Percentiles rank a stretch among this genome's conserved stretches.
These are phyloP conservation scores for Sindora glabra DNA, from an alignment of 306 rosid genomes.

Conservation along the genomic window DNA sequence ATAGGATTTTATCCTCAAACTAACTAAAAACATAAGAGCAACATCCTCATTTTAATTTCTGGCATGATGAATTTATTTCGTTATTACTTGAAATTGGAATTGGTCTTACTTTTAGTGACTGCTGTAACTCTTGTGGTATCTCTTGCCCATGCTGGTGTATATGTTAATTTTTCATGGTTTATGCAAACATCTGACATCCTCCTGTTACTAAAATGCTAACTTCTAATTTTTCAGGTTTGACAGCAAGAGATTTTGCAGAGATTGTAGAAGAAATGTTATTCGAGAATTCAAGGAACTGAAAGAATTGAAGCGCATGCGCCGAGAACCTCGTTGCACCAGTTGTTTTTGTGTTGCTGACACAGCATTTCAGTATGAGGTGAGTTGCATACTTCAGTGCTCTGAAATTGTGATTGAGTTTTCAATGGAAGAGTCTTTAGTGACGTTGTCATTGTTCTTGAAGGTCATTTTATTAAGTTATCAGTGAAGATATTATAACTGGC, in stretches of 20 bases:
- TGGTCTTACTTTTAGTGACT: slow-evolving; percentile 1
- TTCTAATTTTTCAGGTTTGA: slow-evolving; percentile 75
- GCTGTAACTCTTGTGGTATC: slow-evolving; percentile 2
- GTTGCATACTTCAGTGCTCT: slow-evolving; percentile 24
- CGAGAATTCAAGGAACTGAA: slow-evolving; percentile 97
- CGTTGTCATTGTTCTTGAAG: neutral
- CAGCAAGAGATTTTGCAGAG: slow-evolving; percentile 99
- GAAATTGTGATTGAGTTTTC: slow-evolving; percentile 19
- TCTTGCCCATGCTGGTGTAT: neutral
- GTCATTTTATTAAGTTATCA: too few species aligned
- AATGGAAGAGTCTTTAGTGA: neutral
- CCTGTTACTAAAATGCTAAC: slow-evolving; percentile 21
- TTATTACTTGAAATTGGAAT: neutral
- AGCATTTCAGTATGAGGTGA: slow-evolving; percentile 92
- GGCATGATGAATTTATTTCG: slow-evolving; percentile 10
- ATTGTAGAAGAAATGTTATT: slow-evolving; percentile 96
- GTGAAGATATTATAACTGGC: slow-evolving; percentile 7
- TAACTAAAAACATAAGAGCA: slow-evolving; percentile 11
- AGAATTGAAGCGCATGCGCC: slow-evolving; percentile 88
- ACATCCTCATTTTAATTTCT: neutral
- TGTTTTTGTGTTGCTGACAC: slow-evolving; percentile 99
- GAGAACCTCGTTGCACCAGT: slow-evolving; percentile 93
- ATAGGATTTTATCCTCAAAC: neutral
- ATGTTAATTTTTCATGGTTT: neutral
- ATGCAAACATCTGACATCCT: neutral